Evolutionary conservation across 2,329 filamentous ascomycete species (phyloP).

Genomic region (Pseudopyricularia cyperi): DNA sequence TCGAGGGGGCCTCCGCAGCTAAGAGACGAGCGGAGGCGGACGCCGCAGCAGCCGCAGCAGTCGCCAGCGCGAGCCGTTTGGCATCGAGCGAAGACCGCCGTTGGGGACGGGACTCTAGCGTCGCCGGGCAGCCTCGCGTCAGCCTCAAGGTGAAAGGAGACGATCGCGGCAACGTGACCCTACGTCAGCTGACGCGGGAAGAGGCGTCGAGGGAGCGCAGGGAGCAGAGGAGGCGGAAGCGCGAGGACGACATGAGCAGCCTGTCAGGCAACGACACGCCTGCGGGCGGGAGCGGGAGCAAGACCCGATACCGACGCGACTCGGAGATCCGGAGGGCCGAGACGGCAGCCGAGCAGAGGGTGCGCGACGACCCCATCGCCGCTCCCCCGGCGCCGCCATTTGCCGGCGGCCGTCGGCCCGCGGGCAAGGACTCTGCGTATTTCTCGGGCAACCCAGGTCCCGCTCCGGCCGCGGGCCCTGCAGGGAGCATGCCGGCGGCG

Average conservation of each 20-base stretch:
- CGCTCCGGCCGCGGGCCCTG: constrained; percentile 10
- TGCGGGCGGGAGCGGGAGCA: constrained; percentile 17
- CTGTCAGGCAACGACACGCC: constrained; percentile 43
- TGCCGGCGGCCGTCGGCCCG: constrained; percentile 26
- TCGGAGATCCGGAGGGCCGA: constrained; percentile 33
- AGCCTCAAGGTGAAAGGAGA: constrained; percentile 49
- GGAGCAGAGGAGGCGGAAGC: constrained; percentile 21
- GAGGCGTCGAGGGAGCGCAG: constrained; percentile 34
- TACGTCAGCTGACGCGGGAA: constrained; percentile 47
- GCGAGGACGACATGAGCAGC: constrained; percentile 37
- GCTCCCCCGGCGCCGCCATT: constrained; percentile 43
- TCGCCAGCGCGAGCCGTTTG: constrained; percentile 30
- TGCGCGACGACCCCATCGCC: constrained; percentile 15
- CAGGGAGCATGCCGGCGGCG: constrained; percentile 20
- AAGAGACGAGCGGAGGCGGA: constrained; percentile 32
- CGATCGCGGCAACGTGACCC: constrained; percentile 47
- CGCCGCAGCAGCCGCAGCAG: constrained; percentile 31
- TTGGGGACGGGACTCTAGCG: constrained; percentile 21
- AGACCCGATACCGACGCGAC: constrained; percentile 38
- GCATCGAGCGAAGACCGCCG: constrained; percentile 33
- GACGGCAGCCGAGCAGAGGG: constrained; percentile 27
- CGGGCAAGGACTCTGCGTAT: constrained; percentile 48
- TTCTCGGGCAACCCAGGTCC: constrained; percentile 23
- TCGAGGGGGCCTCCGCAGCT: constrained; percentile 26
- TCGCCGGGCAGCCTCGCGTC: constrained; percentile 26